Base-by-base conservation (phyloP, 2,329 filamentous ascomycete species). In the Zopfia rhizophila region DNA sequence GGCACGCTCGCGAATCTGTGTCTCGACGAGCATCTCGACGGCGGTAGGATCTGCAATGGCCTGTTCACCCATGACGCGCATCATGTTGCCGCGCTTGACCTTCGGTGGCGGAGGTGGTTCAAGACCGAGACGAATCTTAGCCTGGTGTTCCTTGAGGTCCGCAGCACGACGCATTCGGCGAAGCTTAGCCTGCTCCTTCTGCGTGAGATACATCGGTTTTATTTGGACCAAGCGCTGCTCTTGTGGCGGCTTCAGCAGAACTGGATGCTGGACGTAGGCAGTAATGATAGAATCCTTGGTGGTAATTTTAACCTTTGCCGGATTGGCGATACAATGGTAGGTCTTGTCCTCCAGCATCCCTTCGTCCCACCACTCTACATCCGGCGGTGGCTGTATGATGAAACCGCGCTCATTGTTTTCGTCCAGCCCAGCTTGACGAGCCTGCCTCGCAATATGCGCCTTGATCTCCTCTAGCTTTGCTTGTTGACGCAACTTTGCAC, bases 281-380 rank as follows among this genome's bases (percentile, higher is more conserved):
- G 93, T 97, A 48, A 99, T 85, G 61, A 97, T 93, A 38, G 86
- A 88, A 67, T 97, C 91, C n/a, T 86, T 76, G 0, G 84, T 84
- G 27, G 85, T 81, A 53, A 96, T 82, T 69, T 92, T 94, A 49
- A 94, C 76, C 30, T 83, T 85, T 12, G 75, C 73, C 0, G 82
- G 76, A 47, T 88, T 76, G 18, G 87, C 83, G 46, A 94, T 82
- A 49, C 81, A 79, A 47, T 87, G 82, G 73, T 97, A 97, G 43
- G 82, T 87, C 29, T 82, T 82, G 29, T 88, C 90, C 38, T 88
- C 82, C 12, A 96, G 80, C 13, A 97, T 76, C 2, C 87, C 90
- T 74, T 97, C 92, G 61, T 99, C 94, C 90, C 93, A 97, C 94
- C 94, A 99, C 71, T 99, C 94, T 29, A 97, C 82, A 6, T 88